Evolutionary conservation across 2,329 filamentous ascomycete genomes (phyloP).

Genomic region (Colletotrichum coccodes): DNA sequence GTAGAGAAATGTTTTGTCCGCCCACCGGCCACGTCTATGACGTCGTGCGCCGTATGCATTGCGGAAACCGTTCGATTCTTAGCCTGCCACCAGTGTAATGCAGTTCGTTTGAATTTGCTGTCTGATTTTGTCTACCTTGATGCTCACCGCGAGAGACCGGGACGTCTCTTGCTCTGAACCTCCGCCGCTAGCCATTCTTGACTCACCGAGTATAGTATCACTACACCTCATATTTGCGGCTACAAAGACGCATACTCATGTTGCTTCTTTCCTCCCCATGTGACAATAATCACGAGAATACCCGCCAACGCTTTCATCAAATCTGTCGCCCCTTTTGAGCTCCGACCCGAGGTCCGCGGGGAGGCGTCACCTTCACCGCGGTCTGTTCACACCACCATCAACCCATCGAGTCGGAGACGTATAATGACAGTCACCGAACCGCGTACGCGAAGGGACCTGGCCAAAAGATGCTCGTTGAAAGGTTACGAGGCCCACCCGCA

Average conservation of each 20-base stretch:
- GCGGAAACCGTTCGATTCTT: background rate
- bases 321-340: background rate
- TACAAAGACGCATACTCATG: background rate
- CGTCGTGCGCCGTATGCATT: background rate
- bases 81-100: background rate
- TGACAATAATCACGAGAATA: background rate
- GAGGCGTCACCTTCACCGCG: background rate
- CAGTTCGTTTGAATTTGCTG: background rate
- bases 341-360: background rate
- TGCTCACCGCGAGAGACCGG: background rate
- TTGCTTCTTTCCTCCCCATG: background rate
- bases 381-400: background rate
- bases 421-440: background rate
- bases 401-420: background rate
- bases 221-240: background rate
- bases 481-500: background rate
- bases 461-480: background rate
- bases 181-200: background rate
- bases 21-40: background rate
- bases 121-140: background rate
- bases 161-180: background rate
- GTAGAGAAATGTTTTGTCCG: background rate
- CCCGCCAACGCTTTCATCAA: no score
- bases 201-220: background rate
- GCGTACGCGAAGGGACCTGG: background rate